Evolutionary conservation across 768 basidiomycete species (phyloP).

Genomic region (Kwoniella bestiolae): DNA sequence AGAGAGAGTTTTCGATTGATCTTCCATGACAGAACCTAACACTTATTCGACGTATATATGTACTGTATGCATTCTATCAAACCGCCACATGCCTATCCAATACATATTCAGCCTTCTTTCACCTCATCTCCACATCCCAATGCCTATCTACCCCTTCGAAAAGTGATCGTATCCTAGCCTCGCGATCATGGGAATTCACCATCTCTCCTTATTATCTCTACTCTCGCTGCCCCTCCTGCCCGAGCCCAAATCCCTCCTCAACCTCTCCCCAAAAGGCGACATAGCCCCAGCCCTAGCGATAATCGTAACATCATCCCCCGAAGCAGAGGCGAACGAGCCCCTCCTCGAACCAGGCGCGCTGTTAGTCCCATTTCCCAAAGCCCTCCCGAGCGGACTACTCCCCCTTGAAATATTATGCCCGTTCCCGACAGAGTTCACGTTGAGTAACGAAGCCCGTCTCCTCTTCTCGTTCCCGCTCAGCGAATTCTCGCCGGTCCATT

Average conservation of each 20-base stretch:
- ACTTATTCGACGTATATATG: no score
- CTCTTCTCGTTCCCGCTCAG: slow-evolving; percentile 44
- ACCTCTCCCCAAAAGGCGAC: background rate
- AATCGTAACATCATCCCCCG: background rate
- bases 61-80: no score
- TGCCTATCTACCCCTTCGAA: no score
- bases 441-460: slow-evolving; percentile 6
- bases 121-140: no score
- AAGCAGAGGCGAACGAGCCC: background rate
- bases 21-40: no score
- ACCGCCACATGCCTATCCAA: no score
- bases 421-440: no score
- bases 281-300: background rate
- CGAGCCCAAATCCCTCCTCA: background rate
- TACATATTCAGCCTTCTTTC: no score
- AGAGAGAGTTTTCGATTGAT: no score
- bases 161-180: no score
- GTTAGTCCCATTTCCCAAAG: background rate
- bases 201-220: background rate
- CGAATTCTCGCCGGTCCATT: slow-evolving; percentile 40
- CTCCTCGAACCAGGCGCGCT: slow-evolving; percentile 6
- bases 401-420: background rate
- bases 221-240: background rate
- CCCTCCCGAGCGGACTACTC: background rate
- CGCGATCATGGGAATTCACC: no score